Evolutionary conservation across 2,329 filamentous ascomycete species (phyloP).

Genomic region (Penicillium hesseltinei): DNA sequence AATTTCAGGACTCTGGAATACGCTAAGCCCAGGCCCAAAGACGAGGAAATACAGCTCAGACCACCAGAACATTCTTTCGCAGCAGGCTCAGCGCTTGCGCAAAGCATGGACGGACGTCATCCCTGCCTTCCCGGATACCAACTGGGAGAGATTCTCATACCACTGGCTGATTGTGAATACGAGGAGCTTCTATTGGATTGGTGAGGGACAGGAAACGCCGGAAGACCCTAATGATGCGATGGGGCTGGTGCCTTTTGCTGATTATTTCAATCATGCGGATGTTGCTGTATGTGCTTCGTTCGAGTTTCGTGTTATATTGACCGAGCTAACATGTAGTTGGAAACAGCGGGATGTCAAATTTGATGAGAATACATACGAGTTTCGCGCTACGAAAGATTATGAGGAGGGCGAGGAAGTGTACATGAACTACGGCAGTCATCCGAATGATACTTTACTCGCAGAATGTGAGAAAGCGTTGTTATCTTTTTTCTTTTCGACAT

Average conservation of each 20-base stretch:
- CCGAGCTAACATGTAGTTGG: not conserved
- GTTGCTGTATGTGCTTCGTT: conserved; percentile 33
- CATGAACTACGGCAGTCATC: conserved; percentile 46
- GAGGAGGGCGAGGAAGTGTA: conserved; percentile 44
- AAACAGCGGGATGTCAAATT: conserved; percentile 41
- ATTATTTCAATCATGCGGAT: conserved; percentile 50
- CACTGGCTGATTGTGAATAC: conserved; percentile 62
- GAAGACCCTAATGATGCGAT: conserved; percentile 46
- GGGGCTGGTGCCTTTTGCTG: conserved; percentile 47
- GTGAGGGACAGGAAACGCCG: conserved; percentile 37
- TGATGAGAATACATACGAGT: conserved; percentile 35
- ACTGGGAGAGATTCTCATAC: conserved; percentile 51
- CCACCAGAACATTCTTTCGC: conserved; percentile 39
- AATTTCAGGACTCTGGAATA: conserved; percentile 40
- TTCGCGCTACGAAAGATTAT: conserved; percentile 36
- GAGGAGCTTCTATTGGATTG: conserved; percentile 59
- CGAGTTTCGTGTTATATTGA: not conserved
- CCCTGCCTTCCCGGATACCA: conserved; percentile 43
- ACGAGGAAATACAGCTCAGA: conserved; percentile 29
- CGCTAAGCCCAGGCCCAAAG: conserved; percentile 24
- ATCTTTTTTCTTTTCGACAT: not conserved
- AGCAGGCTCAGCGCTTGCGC: conserved; percentile 55
- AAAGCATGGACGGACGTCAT: conserved; percentile 51
- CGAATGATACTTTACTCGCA: conserved; percentile 44
- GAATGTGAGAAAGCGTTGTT: conserved; percentile 38